Evolutionary conservation across 2,329 filamentous ascomycete genomes (phyloP), one percentile per base, ranked within the genome.

Genomic region (Ascochyta viciae-villosae): DNA sequence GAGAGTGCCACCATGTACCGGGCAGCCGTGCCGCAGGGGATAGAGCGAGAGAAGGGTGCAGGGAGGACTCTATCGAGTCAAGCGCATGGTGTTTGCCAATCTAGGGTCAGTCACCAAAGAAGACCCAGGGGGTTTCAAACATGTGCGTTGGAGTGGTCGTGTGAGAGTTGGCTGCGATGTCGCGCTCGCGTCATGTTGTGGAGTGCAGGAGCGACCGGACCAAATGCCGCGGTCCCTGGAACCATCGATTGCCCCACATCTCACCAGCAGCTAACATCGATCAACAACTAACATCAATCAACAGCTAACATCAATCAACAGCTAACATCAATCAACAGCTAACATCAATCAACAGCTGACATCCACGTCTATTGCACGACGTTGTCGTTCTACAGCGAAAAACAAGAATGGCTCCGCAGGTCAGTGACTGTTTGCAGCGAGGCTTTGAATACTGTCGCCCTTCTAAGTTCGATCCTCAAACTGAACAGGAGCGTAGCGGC

Each of bases 181-280:
- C 31, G 53, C 46, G 8, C 29, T 43, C 38, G 53, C 53, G 42
- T 43, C 53, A 51, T 56, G 47, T 50, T 56, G 53, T 39, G 37
- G 38, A 56, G 41, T 50, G 41, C 41, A 50, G 37, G 33, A 24
- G 31, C 48, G 47, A 49, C 10, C 9, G 16, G 19, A 50, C 39
- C 40, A 43, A 42, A 43, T 39, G 53, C 42, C 47, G 53, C 47
- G 47, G 53, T 38, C 19, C 35, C 52, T 55, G 52, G 29, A 22
- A 38, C 27, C 24, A 34, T 19, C 31, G 31, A 31, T 31, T n/a
- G 42, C 42, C 42, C 38, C 53, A 48, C 50, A 34, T 24, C 16
- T 42, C 12, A 33, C 31, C 37, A n/a, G 29, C 37, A 34, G 6
- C 37, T 29, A 2, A 6, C n/a, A n/a, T n/a, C n/a, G n/a, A n/a